Percentiles rank a stretch among this genome's conserved stretches.
Evolutionary conservation across 768 basidiomycete genomes (phyloP).

Genomic region (Lepiota brunneoincarnata): DNA sequence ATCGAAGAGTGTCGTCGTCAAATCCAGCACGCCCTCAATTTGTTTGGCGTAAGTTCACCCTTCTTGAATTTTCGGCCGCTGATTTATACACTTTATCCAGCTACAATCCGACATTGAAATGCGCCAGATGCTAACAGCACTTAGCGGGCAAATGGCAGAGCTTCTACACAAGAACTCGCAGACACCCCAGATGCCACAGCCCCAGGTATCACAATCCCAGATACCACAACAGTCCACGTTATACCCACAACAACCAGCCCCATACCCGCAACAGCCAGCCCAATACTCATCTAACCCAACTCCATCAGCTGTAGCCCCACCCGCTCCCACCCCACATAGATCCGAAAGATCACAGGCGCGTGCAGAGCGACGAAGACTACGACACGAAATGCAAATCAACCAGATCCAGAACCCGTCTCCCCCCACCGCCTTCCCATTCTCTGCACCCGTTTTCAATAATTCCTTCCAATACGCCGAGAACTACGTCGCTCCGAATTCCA

Average conservation of each 20-base stretch:
- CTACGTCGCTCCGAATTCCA: not conserved
- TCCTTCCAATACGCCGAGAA: not conserved
- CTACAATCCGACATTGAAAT: slow-evolving; percentile 8
- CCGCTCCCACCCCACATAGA: not conserved
- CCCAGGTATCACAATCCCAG: too few relatives aligned
- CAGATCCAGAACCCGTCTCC: not conserved
- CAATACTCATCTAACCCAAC: not conserved
- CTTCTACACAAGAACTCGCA: not conserved
- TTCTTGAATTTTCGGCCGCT: not conserved
- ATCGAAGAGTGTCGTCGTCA: not conserved
- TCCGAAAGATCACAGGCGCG: not conserved
- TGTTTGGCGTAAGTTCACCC: not conserved
- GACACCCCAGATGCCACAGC: not conserved
- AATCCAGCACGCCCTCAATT: not conserved
- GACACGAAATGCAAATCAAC: not conserved
- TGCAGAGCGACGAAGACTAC: not conserved
- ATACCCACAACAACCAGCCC: not conserved
- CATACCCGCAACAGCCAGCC: not conserved
- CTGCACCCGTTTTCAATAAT: not conserved
- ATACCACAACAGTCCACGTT: not conserved
- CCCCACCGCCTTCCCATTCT: too few relatives aligned
- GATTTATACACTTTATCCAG: not conserved
- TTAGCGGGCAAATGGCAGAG: not conserved
- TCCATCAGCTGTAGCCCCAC: not conserved
- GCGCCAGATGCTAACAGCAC: not conserved